Base-by-base conservation (phyloP, 2,329 filamentous ascomycete species). In the Aspergillus tubingensis region DNA sequence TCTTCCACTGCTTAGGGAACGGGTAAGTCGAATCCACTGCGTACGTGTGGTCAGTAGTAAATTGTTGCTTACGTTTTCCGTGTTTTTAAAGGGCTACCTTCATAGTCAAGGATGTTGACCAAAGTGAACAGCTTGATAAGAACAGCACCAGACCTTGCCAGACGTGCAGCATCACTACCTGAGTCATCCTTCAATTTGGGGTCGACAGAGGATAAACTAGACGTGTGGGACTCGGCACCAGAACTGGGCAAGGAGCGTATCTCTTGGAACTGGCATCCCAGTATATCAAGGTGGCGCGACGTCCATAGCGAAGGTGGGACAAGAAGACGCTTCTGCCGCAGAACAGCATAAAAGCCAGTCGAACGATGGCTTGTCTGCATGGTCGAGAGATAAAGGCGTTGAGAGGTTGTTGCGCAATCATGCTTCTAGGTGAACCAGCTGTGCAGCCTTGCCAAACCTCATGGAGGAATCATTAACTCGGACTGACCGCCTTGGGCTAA, bases 201-300 rank as follows among this genome's bases (percentile, higher is more conserved):
- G 11, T 48, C 44, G 21, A 7, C 10, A 4, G 8, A 23, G 21
- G 21, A 25, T 11, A 23, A 13, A 3, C 1, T 32, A 32, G 30
- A 32, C 1, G 30, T 32, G 30, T 32, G 10, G 30, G 30, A 5
- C 8, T 32, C 30, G 10, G 30, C 30, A 32, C 3, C 10, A 32
- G 10, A 32, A 32, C 30, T 4, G 30, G 30, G 30, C 30, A 32
- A 32, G 30, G 30, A 10, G 30, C 30, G 10, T 38, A 60, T 17
- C 38, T 63, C 55, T 39, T 62, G 39, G 36, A 66, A 64, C 51
- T 51, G 57, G 61, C 55, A 66, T 5, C 58, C 56, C 21, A 64
- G 30, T 13, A 54, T 17, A 17, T 66, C 62, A 13, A 66, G 60
- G 43, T 64, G 62, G n/a, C 50, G 58, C 2, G 43, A 62, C 7